phyloP scores from a whole-genome alignment of 208 protist species.

The Naegleria gruberi region DNA sequence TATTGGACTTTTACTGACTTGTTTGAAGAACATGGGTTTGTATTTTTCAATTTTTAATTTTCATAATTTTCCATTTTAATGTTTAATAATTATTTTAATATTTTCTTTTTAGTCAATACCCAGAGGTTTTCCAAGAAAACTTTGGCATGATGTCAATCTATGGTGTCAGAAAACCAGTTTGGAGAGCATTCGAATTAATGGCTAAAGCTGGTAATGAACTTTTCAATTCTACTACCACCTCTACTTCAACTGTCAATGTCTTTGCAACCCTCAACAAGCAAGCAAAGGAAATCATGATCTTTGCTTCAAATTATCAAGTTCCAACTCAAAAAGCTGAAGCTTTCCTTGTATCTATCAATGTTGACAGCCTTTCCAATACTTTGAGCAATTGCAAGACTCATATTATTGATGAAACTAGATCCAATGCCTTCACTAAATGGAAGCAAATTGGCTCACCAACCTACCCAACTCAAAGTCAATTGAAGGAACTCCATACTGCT shows the following conservation, averaged over 20 bases:
- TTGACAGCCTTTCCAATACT: neutral
- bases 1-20: constrained; percentile 31
- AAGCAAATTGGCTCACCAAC: neutral
- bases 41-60: no score
- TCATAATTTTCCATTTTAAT: no score
- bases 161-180: constrained; percentile 13
- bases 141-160: constrained; percentile 28
- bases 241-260: neutral
- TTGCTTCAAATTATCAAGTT: constrained; percentile 10
- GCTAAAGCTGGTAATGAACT: neutral
- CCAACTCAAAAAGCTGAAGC: neutral
- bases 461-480: neutral
- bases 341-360: neutral
- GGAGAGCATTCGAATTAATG: constrained; percentile 27
- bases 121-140: neutral
- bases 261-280: neutral
- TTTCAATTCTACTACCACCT: neutral
- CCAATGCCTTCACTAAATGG: neutral
- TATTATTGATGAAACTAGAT: neutral
- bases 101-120: no score
- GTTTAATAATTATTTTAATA: no score
- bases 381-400: neutral
- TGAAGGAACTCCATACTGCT: neutral
- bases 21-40: constrained; percentile 30
- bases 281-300: neutral